Percentiles rank a stretch among this genome's conserved stretches.
These are phyloP conservation scores for Hymenoscyphus infarciens DNA, from an alignment of 2,329 filamentous ascomycete species.

Conservation along the genomic window DNA sequence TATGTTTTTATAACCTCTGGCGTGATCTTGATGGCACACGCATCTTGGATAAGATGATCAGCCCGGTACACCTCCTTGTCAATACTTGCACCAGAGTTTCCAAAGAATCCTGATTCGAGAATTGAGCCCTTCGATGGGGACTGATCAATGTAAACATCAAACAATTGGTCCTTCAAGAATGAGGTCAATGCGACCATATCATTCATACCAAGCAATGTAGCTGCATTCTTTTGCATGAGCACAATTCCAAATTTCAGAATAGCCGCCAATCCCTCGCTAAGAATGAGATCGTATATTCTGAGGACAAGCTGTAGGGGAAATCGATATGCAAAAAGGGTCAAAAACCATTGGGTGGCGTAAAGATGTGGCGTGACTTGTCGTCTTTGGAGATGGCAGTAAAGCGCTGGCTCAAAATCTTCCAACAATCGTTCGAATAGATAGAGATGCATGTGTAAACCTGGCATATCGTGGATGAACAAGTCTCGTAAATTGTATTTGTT, in stretches of 20 bases:
- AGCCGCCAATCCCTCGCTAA: constrained; percentile 88
- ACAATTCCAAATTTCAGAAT: constrained; percentile 94
- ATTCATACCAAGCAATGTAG: constrained; percentile 73
- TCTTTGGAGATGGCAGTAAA: constrained; percentile 91
- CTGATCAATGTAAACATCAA: constrained; percentile 96
- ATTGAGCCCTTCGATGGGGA: constrained; percentile 89
- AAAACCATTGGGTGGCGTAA: constrained; percentile 98
- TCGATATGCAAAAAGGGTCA: constrained; percentile 96
- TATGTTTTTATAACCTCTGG: constrained; percentile 79
- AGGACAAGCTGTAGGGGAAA: constrained; percentile 95
- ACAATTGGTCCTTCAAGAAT: constrained; percentile 89
- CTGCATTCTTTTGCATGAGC: constrained; percentile 90
- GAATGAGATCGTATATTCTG: constrained; percentile 91
- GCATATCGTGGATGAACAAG: constrained; percentile 94
- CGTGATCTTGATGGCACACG: constrained; percentile 81
- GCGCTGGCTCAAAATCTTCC: constrained; percentile 87
- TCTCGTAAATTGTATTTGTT: constrained; percentile 92
- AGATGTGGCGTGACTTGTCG: constrained; percentile 84
- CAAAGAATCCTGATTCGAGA: constrained; percentile 95
- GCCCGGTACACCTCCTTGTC: constrained; percentile 97
- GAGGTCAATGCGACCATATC: constrained; percentile 88
- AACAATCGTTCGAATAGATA: constrained; percentile 94
- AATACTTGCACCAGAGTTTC: constrained; percentile 78
- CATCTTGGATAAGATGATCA: constrained; percentile 88
- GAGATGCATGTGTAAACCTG: constrained; percentile 85